A percentile compares a stretch with the other conserved stretches of the same genome.
Evolutionary conservation across 2,329 filamentous ascomycete species (phyloP).

Genomic region (Claviceps sp.): DNA sequence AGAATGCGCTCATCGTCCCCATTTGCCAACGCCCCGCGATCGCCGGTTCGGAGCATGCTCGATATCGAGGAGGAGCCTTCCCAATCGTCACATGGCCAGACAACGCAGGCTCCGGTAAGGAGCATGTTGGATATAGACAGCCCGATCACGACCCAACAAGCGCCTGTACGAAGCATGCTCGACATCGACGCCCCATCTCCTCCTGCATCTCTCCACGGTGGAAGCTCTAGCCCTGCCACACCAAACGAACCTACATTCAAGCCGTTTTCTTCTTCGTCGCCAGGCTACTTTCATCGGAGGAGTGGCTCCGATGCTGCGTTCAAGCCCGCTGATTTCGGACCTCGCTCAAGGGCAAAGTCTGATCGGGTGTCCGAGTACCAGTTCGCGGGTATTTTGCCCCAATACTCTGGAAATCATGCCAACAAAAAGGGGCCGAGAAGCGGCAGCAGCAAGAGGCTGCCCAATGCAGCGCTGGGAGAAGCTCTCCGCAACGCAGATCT

Average conservation of each 20-base stretch:
- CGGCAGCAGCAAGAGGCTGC: slow-evolving; percentile 19
- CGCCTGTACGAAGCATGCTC: slow-evolving; percentile 38
- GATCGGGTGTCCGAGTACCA: slow-evolving; percentile 44
- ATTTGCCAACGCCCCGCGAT: slow-evolving; percentile 41
- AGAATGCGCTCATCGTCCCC: slow-evolving; percentile 38
- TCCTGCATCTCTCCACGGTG: slow-evolving; percentile 11
- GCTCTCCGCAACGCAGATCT: slow-evolving; percentile 40
- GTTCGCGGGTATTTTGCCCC: slow-evolving; percentile 38
- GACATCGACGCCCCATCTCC: slow-evolving; percentile 30
- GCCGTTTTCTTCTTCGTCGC: slow-evolving; percentile 9
- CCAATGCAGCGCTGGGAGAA: slow-evolving; percentile 33
- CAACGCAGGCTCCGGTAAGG: slow-evolving; percentile 41
- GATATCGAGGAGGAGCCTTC: slow-evolving; percentile 35
- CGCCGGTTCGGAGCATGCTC: slow-evolving; percentile 57
- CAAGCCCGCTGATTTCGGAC: slow-evolving; percentile 33
- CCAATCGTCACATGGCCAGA: slow-evolving; percentile 12
- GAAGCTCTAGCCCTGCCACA: slow-evolving; percentile 21
- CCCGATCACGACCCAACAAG: slow-evolving; percentile 23
- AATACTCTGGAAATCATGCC: slow-evolving; percentile 2
- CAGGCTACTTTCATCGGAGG: slow-evolving; percentile 25
- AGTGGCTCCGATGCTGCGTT: slow-evolving; percentile 42
- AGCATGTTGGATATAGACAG: slow-evolving; percentile 52
- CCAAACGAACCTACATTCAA: slow-evolving; percentile 14
- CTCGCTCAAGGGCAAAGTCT: slow-evolving; percentile 15
- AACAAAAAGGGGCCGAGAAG: slow-evolving; percentile 23